Conservation (phyloP, 192 early-diverging fungal genomes). For the Rhizophagus clarus region DNA sequence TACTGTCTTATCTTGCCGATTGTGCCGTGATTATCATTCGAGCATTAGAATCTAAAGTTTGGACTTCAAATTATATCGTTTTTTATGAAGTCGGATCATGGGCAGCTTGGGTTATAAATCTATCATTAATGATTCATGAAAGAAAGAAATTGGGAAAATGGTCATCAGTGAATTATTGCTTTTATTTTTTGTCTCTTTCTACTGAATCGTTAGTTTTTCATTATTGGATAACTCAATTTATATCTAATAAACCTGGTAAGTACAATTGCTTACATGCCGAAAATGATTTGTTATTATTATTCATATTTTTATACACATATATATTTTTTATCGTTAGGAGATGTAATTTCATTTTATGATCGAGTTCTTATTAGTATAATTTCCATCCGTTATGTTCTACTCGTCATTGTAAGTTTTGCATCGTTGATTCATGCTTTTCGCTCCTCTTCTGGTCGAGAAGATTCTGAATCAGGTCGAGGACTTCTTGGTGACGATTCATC, state of each 20-base stretch:
- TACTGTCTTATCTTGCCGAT: slow-evolving; percentile 12
- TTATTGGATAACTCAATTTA: slow-evolving; percentile 42
- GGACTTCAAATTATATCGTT: slow-evolving; percentile 45
- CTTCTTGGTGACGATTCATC: slow-evolving; percentile 20
- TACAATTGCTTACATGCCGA: neutral
- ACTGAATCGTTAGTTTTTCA: slow-evolving; percentile 50
- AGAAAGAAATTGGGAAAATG: slow-evolving; percentile 42
- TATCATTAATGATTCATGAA: slow-evolving; percentile 44
- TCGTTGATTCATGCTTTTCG: slow-evolving; percentile 39
- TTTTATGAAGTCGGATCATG: slow-evolving; percentile 47
- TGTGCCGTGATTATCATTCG: neutral
- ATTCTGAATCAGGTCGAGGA: slow-evolving; percentile 24
- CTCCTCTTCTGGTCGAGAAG: slow-evolving; percentile 30
- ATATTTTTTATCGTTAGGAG: slow-evolving; percentile 6
- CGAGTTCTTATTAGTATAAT: slow-evolving; percentile 48
- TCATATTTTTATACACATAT: neutral
- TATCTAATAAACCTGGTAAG: slow-evolving; percentile 34
- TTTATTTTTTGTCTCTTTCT: slow-evolving; percentile 49
- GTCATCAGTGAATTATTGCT: slow-evolving; percentile 56
- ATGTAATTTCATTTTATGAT: slow-evolving; percentile 39
- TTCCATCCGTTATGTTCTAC: slow-evolving; percentile 44
- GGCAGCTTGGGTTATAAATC: slow-evolving; percentile 41
- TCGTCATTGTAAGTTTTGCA: slow-evolving; percentile 39
- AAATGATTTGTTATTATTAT: neutral
- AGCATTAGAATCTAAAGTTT: slow-evolving; percentile 23